Evolutionary conservation across 2,329 filamentous ascomycete species (phyloP).

Genomic region (Xylariaceae sp.): DNA sequence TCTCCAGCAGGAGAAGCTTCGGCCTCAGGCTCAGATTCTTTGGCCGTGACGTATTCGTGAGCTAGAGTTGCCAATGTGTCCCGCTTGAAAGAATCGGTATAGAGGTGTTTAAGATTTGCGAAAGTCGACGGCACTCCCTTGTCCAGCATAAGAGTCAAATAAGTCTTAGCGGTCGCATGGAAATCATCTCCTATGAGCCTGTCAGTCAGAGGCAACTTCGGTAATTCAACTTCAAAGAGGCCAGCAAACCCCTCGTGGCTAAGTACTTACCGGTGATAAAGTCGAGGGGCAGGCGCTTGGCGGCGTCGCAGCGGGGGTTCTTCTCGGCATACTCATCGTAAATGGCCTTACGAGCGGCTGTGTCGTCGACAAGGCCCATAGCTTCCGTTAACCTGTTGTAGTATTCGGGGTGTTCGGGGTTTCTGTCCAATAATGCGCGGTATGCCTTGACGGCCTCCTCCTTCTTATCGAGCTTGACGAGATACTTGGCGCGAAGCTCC

Average conservation of each 20-base stretch:
- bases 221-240: background rate
- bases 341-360: constrained; percentile 62
- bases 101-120: constrained; percentile 92
- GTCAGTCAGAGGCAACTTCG: constrained; percentile 3
- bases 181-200: constrained; percentile 64
- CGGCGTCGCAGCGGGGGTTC: constrained; percentile 76
- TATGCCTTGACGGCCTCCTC: constrained; percentile 81
- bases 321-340: constrained; percentile 79
- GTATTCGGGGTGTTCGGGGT: constrained; percentile 81
- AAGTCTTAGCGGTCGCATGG: constrained; percentile 67
- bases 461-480: constrained; percentile 69
- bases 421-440: constrained; percentile 73
- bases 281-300: constrained; percentile 79
- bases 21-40: constrained; percentile 34
- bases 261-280: constrained; percentile 64
- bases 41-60: constrained; percentile 67
- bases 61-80: constrained; percentile 69
- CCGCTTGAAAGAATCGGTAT: constrained; percentile 71
- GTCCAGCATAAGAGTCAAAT: constrained; percentile 77
- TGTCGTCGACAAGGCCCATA: constrained; percentile 58
- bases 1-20: constrained; percentile 43
- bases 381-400: constrained; percentile 71
- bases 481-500: constrained; percentile 80
- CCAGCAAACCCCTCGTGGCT: background rate
- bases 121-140: constrained; percentile 96